A percentile compares a stretch with the other conserved stretches of the same genome.
Evolutionary conservation across 2,329 filamentous ascomycete species (phyloP).

Genomic region (Exophiala spinifera): DNA sequence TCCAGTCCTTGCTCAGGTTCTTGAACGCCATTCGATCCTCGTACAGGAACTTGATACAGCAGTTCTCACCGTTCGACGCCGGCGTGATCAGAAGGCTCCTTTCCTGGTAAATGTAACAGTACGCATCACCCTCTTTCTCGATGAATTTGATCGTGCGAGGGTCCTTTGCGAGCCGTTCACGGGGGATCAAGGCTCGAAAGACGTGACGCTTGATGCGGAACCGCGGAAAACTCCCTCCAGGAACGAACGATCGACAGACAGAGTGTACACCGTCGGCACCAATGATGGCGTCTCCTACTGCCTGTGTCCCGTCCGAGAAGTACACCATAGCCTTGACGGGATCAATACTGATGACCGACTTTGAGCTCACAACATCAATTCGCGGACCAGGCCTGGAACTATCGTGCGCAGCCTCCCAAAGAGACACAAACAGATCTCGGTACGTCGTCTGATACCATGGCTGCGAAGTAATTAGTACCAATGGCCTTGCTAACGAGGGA

Average conservation of each 20-base stretch:
- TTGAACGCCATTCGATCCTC: constrained; percentile 7
- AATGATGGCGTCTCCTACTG: constrained; percentile 49
- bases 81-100: constrained; percentile 8
- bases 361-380: constrained; percentile 1
- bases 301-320: constrained; percentile 48
- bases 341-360: constrained; percentile 28
- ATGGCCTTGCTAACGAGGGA: not conserved
- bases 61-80: constrained; percentile 3
- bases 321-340: constrained; percentile 35
- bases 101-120: constrained; percentile 8
- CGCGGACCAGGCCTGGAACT: not conserved
- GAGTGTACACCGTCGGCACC: constrained; percentile 55
- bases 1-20: constrained; percentile 17
- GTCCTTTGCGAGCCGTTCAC: constrained; percentile 42
- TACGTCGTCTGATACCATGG: constrained; percentile 15
- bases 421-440: constrained; percentile 4
- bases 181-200: constrained; percentile 55
- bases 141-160: constrained; percentile 40
- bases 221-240: constrained; percentile 17
- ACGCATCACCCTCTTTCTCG: constrained; percentile 35
- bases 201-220: constrained; percentile 39
- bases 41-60: constrained; percentile 15
- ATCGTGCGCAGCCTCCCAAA: constrained; percentile 7
- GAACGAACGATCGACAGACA: constrained; percentile 32
- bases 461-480: constrained; percentile 1